Evolutionary conservation across 2,329 filamentous ascomycete genomes (phyloP), one percentile per base, ranked within the genome.

Genomic region (Diaporthe capsici): DNA sequence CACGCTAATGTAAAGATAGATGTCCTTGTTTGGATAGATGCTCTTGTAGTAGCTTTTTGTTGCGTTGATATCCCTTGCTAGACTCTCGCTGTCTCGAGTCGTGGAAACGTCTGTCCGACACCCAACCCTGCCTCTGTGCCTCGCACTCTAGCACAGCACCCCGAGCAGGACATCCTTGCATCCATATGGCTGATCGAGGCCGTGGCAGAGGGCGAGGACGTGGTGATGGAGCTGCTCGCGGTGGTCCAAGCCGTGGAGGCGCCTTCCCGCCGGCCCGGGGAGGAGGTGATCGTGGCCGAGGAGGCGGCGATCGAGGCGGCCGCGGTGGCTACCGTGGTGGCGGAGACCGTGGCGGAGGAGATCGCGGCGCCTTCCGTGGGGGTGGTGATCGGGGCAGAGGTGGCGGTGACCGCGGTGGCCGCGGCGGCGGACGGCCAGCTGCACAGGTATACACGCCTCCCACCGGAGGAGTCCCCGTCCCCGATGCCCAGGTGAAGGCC

Each of bases 271-370:
- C 71, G 12, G 37, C 28, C 7, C 71, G 71, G 12, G 71, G 71
- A 34, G 47, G 71, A 65, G 58, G 71, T 2, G 65, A 70, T 5
- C 71, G 71, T 28, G 60, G 60, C 4, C 68, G 68, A 2, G 74
- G 74, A 4, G 47, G 49, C 17, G 57, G 75, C 1, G 39, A 47
- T n/a, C 39, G 67, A 37, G 67, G 73, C 13, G 53, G n/a, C n/a
- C 57, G 70, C 6, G 74, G 74, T 39, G 61, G 74, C 4, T 75
- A 34, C 17, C 74, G 71, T 15, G 75, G 75, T 3, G 72, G 65
- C 28, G 25, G 25, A 6, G 53, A 55, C 53, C 53, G 71, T 6
- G 75, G 75, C 6, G 67, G 65, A 4, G 67, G 60, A 22, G 72
- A 60, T 49, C 58, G 67, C 1, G 75, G 72, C 22, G 53, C 47